Evolutionary conservation across 208 protist genomes (phyloP).

Genomic region (Leishmania amazonensis): DNA sequence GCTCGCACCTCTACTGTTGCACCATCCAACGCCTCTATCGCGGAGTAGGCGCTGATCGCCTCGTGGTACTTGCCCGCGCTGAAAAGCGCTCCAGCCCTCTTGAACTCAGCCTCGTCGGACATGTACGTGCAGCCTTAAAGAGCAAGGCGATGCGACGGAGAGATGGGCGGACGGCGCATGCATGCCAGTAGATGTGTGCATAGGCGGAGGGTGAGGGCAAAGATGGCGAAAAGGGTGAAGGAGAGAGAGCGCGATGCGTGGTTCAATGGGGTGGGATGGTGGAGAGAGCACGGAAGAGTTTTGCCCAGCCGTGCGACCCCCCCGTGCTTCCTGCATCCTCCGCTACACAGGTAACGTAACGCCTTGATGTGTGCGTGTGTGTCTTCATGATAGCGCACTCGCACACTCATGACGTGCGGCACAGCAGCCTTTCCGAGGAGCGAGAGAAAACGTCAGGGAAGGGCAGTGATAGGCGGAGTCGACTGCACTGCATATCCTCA

Average conservation of each 20-base stretch:
- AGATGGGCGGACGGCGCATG: neutral
- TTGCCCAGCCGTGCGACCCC: too few species aligned
- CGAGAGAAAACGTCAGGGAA: neutral
- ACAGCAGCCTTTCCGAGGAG: neutral
- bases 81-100: slow-evolving; percentile 55
- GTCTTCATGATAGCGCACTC: neutral
- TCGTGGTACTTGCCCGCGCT: slow-evolving; percentile 43
- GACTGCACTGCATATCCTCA: neutral
- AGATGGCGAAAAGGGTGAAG: too few species aligned
- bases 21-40: slow-evolving; percentile 28
- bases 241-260: neutral
- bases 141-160: neutral
- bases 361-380: neutral
- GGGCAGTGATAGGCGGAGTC: neutral
- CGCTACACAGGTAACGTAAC: neutral
- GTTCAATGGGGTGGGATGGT: neutral
- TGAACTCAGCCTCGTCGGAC: slow-evolving; percentile 61
- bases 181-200: neutral
- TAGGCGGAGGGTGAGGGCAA: neutral
- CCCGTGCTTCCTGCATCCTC: neutral
- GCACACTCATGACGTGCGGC: neutral
- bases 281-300: neutral
- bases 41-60: slow-evolving; percentile 54
- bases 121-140: slow-evolving; percentile 12
- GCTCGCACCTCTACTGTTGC: slow-evolving; percentile 35